These are phyloP conservation scores for Dioszegia aurantiaca DNA, from an alignment of 768 basidiomycete species.

Conservation along the genomic window DNA sequence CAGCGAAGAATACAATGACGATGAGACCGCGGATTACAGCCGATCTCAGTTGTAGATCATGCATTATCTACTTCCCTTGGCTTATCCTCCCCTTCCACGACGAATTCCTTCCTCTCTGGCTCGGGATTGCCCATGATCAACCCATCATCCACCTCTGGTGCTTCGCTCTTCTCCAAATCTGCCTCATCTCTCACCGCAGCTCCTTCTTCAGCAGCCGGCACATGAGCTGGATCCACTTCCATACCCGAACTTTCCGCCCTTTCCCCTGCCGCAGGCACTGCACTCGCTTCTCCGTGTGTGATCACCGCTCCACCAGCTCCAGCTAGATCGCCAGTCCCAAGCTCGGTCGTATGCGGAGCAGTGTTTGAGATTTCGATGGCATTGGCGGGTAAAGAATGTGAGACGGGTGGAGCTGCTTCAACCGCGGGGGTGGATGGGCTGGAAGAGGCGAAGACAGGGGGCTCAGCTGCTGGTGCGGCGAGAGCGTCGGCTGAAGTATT, in stretches of 20 bases:
- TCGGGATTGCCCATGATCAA: constrained; percentile 31
- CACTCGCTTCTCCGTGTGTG: constrained; percentile 8
- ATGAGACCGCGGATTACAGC: too few relatives aligned
- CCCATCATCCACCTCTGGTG: constrained; percentile 18
- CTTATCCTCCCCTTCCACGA: constrained; percentile 24
- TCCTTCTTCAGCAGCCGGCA: not conserved
- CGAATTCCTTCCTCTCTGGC: constrained; percentile 22
- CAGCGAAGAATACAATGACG: too few relatives aligned
- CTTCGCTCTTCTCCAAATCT: constrained; percentile 9
- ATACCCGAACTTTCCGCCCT: constrained; percentile 17
- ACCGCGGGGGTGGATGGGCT: not conserved
- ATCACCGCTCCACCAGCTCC: constrained; percentile 26
- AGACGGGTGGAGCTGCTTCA: constrained; percentile 1
- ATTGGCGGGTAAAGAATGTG: constrained; percentile 29
- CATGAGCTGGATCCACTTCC: constrained; percentile 24
- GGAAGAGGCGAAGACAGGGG: not conserved
- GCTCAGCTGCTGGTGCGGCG: not conserved
- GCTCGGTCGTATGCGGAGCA: constrained; percentile 23
- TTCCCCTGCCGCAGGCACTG: not conserved
- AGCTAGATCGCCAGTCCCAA: constrained; percentile 26
- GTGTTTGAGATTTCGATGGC: constrained; percentile 37
- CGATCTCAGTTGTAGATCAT: not conserved
- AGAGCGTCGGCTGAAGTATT: too few relatives aligned
- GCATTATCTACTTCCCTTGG: constrained; percentile 15
- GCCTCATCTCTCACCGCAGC: not conserved